Conservation (phyloP, 805 yeast genomes). For the Pichia cephalocereana region DNA sequence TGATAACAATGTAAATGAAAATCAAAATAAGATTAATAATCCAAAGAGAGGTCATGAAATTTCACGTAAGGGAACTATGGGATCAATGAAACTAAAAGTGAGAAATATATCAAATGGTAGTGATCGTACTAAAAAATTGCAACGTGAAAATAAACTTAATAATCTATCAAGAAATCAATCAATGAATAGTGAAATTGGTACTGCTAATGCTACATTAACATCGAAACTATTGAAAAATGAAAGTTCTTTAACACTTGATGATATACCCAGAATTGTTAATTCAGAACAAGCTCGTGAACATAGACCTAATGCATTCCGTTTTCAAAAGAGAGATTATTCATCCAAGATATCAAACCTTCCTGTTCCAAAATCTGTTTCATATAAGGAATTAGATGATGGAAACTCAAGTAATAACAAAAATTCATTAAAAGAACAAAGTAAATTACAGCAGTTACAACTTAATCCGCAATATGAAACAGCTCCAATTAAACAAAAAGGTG, state of each 20-base stretch:
- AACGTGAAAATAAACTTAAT: constrained; percentile 24
- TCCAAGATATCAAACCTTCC: constrained; percentile 30
- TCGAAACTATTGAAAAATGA: constrained; percentile 69
- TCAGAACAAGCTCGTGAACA: constrained; percentile 93
- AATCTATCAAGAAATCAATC: background rate
- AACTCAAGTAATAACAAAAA: background rate
- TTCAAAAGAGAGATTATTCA: constrained; percentile 41
- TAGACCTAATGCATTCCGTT: constrained; percentile 86
- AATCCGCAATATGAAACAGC: background rate
- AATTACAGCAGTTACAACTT: background rate
- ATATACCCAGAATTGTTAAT: constrained; percentile 93
- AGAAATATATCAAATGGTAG: constrained; percentile 20
- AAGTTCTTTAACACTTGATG: constrained; percentile 84
- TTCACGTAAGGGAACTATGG: constrained; percentile 16
- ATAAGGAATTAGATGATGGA: constrained; percentile 3
- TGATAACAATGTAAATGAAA: background rate
- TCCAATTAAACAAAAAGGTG: background rate
- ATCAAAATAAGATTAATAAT: background rate
- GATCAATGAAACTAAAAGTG: constrained; percentile 23
- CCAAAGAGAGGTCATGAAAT: constrained; percentile 10
- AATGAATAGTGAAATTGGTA: background rate
- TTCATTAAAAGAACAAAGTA: background rate
- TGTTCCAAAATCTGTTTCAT: constrained; percentile 22
- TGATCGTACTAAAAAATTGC: background rate
- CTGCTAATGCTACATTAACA: constrained; percentile 37